Conservation (phyloP, 2,329 filamentous ascomycete species). For the Xylaria polymorpha region DNA sequence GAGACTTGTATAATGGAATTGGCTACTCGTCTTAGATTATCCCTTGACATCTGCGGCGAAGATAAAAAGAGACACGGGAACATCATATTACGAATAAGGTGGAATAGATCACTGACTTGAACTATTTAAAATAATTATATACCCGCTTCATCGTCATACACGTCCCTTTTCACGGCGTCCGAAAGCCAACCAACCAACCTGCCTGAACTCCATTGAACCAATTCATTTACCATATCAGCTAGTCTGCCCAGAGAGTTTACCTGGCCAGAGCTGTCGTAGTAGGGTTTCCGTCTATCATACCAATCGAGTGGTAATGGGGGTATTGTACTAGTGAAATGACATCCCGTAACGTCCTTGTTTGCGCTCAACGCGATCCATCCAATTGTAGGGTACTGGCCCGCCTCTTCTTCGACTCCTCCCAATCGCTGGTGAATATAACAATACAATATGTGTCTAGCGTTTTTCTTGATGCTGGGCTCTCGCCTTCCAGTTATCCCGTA, state of each 20-base stretch:
- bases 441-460: slow-evolving; percentile 7
- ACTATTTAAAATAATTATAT: slow-evolving; percentile 10
- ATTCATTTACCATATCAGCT: not conserved
- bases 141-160: slow-evolving; percentile 15
- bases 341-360: not conserved
- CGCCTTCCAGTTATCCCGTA: slow-evolving; percentile 84
- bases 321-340: slow-evolving; percentile 17
- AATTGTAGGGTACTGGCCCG: not conserved
- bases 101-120: not conserved
- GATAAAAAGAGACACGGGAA: not conserved
- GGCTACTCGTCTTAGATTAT: not conserved
- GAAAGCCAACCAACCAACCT: slow-evolving; percentile 16
- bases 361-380: not conserved
- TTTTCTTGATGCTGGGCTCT: slow-evolving; percentile 54
- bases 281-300: slow-evolving; percentile 4
- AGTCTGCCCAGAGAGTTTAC: not conserved
- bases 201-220: slow-evolving; percentile 30
- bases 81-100: not conserved
- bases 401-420: not conserved
- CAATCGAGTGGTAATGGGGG: slow-evolving; percentile 7
- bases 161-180: slow-evolving; percentile 17
- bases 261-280: not conserved
- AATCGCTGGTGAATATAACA: not conserved
- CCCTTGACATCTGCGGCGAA: not conserved
- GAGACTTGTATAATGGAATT: not conserved